Evolutionary conservation across 176 grass and related monocot species (phyloP).

Genomic region (Miscanthus lutarioriparius): DNA sequence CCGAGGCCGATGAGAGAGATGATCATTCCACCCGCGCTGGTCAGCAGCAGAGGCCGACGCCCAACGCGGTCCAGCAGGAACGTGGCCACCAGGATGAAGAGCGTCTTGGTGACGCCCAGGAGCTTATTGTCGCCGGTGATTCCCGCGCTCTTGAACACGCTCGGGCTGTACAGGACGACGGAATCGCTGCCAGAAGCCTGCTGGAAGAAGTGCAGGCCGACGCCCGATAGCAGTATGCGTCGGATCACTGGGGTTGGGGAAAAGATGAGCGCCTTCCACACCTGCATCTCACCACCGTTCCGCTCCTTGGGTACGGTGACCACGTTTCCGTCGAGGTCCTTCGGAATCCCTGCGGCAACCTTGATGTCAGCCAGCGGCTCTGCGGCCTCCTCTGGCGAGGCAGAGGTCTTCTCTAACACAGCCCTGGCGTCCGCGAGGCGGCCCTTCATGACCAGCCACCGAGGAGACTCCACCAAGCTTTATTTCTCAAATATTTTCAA

Average conservation of each 20-base stretch:
- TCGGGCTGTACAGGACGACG: slow-evolving; percentile 82
- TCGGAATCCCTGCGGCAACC: slow-evolving; percentile 56
- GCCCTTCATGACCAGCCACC: slow-evolving; percentile 77
- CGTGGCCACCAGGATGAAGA: slow-evolving; percentile 79
- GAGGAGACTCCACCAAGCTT: slow-evolving; percentile 38
- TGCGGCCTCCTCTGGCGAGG: slow-evolving; percentile 54
- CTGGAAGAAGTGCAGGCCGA: slow-evolving; percentile 89
- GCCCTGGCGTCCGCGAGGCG: slow-evolving; percentile 60
- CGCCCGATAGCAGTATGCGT: slow-evolving; percentile 45
- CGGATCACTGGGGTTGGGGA: slow-evolving; percentile 51
- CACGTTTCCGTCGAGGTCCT: slow-evolving; percentile 55
- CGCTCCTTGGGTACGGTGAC: slow-evolving; percentile 43
- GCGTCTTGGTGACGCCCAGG: slow-evolving; percentile 68
- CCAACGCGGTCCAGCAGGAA: slow-evolving; percentile 70
- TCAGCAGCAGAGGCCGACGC: slow-evolving; percentile 70
- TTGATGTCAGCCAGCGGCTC: slow-evolving; percentile 69
- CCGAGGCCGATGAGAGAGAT: slow-evolving; percentile 54
- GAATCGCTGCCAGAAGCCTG: slow-evolving; percentile 76
- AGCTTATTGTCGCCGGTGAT: slow-evolving; percentile 38
- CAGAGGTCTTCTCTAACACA: slow-evolving; percentile 61
- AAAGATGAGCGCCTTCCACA: slow-evolving; percentile 71
- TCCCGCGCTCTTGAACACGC: slow-evolving; percentile 62
- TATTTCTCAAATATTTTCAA: background rate
- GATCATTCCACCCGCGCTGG: slow-evolving; percentile 59
- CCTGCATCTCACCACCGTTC: slow-evolving; percentile 27